Evolutionary conservation across 192 early-diverging fungal species (phyloP).

Genomic region (Coemansia sp.): DNA sequence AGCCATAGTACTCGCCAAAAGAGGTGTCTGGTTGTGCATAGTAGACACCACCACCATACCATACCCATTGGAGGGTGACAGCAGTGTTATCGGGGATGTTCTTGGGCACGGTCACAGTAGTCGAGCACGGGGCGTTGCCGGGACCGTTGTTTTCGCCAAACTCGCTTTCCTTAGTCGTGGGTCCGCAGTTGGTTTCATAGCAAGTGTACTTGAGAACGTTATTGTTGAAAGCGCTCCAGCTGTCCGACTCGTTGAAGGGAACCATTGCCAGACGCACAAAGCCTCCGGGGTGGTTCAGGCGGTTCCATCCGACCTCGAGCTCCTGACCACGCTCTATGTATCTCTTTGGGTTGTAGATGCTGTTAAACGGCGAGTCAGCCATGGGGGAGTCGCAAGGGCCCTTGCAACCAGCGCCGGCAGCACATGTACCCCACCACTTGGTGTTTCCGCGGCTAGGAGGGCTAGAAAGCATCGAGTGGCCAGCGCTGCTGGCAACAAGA

Average conservation of each 20-base stretch:
- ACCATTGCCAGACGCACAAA: constrained; percentile 64
- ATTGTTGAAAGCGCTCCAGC: constrained; percentile 60
- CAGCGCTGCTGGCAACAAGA: constrained; percentile 45
- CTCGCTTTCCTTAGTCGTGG: constrained; percentile 30
- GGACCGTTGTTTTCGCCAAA: constrained; percentile 59
- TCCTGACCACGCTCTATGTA: constrained; percentile 58
- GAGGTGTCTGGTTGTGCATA: constrained; percentile 57
- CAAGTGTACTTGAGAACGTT: constrained; percentile 58
- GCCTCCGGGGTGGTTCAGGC: constrained; percentile 64
- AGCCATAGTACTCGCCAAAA: constrained; percentile 64
- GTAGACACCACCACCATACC: constrained; percentile 64
- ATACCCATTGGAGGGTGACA: constrained; percentile 62
- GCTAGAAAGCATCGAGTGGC: constrained; percentile 36
- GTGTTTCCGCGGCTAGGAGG: constrained; percentile 43
- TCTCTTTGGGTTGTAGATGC: constrained; percentile 55
- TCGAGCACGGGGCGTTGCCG: constrained; percentile 56
- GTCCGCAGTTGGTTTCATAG: constrained; percentile 61
- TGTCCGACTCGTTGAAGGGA: constrained; percentile 60
- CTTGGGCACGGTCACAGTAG: constrained; percentile 53
- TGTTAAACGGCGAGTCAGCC: constrained; percentile 55
- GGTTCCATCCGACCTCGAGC: constrained; percentile 56
- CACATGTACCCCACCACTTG: constrained; percentile 53
- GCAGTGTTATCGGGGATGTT: constrained; percentile 58
- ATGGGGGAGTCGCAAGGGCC: constrained; percentile 60
- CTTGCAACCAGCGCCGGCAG: constrained; percentile 61